These are phyloP conservation scores for Puccinia brachypodii DNA, from an alignment of 1,284 basidiomycete genomes.

Conservation along the genomic window DNA sequence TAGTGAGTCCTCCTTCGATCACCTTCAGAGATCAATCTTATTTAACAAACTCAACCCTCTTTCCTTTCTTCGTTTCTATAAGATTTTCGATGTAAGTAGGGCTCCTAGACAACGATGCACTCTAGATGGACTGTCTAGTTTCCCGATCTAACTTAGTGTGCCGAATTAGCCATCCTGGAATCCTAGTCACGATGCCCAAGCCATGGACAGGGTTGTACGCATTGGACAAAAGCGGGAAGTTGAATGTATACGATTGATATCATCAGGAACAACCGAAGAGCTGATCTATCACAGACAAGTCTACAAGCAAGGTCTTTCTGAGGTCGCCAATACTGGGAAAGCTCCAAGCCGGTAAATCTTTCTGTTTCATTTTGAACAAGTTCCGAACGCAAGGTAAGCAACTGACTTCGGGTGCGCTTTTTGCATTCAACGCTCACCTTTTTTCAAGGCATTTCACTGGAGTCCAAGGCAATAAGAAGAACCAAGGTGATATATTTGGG, in stretches of 20 bases:
- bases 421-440: not conserved
- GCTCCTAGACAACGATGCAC: not conserved
- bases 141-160: not conserved
- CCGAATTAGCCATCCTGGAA: conserved; percentile 38
- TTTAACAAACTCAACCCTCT: not conserved
- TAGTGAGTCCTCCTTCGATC: conserved; percentile 12
- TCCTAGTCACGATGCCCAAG: conserved; percentile 42
- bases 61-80: too few relatives aligned
- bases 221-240: conserved; percentile 42
- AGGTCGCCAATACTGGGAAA: conserved; percentile 37
- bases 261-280: conserved; percentile 33
- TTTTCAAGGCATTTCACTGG: conserved; percentile 40
- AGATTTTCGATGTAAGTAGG: conserved; percentile 39
- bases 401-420: not conserved
- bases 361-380: not conserved
- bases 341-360: conserved; percentile 14
- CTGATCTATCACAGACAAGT: conserved; percentile 46
- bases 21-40: not conserved
- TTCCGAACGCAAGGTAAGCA: not conserved
- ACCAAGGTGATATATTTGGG: conserved; percentile 46
- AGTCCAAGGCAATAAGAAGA: conserved; percentile 40
- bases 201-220: conserved; percentile 41
- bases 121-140: not conserved
- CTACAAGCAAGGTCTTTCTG: conserved; percentile 37
- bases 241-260: conserved; percentile 45